Evolutionary conservation across 1,284 basidiomycete genomes (phyloP).

Genomic region (Mrakiaceae sp.): DNA sequence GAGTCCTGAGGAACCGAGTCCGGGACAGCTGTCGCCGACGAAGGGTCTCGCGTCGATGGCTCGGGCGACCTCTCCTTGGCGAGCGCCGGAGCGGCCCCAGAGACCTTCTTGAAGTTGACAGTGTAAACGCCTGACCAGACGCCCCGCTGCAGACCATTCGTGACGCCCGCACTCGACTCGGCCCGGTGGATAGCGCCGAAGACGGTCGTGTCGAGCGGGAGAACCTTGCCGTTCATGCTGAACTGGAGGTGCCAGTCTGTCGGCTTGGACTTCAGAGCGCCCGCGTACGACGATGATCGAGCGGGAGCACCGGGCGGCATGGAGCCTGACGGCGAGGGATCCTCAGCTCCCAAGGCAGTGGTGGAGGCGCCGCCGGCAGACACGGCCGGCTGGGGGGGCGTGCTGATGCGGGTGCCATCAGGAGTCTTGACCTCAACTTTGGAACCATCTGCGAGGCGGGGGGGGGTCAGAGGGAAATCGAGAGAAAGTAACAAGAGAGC

Average conservation of each 20-base stretch:
- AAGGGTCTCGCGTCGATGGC: slow-evolving; percentile 28
- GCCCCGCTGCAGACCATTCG: slow-evolving; percentile 48
- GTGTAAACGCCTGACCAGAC: slow-evolving; percentile 85
- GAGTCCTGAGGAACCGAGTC: slow-evolving; percentile 74
- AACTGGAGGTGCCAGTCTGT: slow-evolving; percentile 96
- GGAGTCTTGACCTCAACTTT: slow-evolving; percentile 92
- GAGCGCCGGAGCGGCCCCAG: slow-evolving; percentile 55
- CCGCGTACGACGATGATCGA: slow-evolving; percentile 63
- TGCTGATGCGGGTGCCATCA: slow-evolving; percentile 84
- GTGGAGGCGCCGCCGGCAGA: slow-evolving; percentile 19
- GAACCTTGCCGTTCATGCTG: slow-evolving; percentile 69
- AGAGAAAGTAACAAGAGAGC: too few relatives aligned
- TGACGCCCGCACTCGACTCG: slow-evolving; percentile 55
- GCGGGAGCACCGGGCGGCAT: slow-evolving; percentile 24
- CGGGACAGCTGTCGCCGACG: slow-evolving; percentile 32
- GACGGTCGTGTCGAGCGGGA: slow-evolving; percentile 80
- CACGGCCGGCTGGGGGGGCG: slow-evolving; percentile 43
- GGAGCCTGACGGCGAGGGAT: slow-evolving; percentile 19
- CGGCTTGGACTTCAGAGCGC: slow-evolving; percentile 81
- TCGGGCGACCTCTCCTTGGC: slow-evolving; percentile 21
- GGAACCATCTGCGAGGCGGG: slow-evolving; percentile 52
- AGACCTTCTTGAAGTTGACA: slow-evolving; percentile 84
- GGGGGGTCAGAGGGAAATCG: neutral
- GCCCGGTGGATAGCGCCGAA: slow-evolving; percentile 90
- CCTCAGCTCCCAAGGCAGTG: slow-evolving; percentile 15